phyloP scores from a whole-genome alignment of 345 rosid species.

The Hirschfeldia incana region DNA sequence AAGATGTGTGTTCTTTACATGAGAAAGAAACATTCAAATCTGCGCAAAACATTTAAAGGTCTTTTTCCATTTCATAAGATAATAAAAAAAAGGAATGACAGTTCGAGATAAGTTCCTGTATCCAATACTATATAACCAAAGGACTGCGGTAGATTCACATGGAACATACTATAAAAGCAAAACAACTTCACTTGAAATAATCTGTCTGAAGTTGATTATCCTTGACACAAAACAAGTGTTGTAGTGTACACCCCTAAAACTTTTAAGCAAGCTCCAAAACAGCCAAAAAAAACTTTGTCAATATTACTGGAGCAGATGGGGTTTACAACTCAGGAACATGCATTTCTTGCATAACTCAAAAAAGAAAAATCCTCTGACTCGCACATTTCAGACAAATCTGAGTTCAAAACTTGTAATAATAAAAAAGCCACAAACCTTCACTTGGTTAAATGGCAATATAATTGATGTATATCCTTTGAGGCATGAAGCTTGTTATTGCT shows the following conservation, averaged over 20 bases:
- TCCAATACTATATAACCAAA: not conserved
- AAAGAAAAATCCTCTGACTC: not conserved
- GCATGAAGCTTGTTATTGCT: slow-evolving; percentile 24
- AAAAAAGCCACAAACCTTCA: slow-evolving; percentile 38
- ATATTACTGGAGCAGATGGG: slow-evolving; percentile 29
- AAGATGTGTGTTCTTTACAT: not conserved
- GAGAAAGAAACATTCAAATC: slow-evolving; percentile 13
- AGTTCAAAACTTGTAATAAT: slow-evolving; percentile 22
- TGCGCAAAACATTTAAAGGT: slow-evolving; percentile 12
- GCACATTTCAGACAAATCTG: slow-evolving; percentile 24
- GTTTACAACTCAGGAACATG: slow-evolving; percentile 27
- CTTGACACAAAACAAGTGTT: slow-evolving; percentile 31
- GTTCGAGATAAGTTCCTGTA: not conserved
- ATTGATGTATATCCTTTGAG: slow-evolving; percentile 1
- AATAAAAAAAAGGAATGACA: slow-evolving; percentile 6
- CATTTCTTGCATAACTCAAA: slow-evolving; percentile 25
- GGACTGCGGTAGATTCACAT: slow-evolving; percentile 11
- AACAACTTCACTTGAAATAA: slow-evolving; percentile 20
- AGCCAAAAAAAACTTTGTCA: slow-evolving; percentile 27
- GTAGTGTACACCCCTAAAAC: slow-evolving; percentile 38
- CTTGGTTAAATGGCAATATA: slow-evolving; percentile 25
- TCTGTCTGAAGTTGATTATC: slow-evolving; percentile 31
- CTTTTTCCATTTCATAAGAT: slow-evolving; percentile 10
- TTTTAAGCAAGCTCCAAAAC: slow-evolving; percentile 39
- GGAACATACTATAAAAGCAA: slow-evolving; percentile 1